A percentile compares a stretch with the other conserved stretches of the same genome.
Evolutionary conservation across 768 basidiomycete species (phyloP).

Genomic region (Amanita polypyramis): DNA sequence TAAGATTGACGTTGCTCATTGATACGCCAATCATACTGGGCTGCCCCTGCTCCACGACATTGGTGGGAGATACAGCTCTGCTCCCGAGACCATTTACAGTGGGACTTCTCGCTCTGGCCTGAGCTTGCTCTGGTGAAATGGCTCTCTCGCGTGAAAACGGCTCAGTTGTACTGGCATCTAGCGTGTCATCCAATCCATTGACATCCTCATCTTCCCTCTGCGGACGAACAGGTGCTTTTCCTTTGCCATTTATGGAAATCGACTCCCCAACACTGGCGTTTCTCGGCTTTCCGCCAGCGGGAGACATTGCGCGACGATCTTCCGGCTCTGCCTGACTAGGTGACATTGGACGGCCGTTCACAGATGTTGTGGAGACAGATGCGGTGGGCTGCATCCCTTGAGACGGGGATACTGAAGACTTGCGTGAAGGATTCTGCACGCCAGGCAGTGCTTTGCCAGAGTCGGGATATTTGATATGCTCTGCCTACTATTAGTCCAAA

Average conservation of each 20-base stretch:
- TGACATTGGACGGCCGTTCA: constrained; percentile 51
- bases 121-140: constrained; percentile 43
- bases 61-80: constrained; percentile 52
- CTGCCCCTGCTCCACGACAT: constrained; percentile 19
- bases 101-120: constrained; percentile 51
- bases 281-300: constrained; percentile 36
- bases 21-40: constrained; percentile 47
- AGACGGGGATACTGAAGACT: constrained; percentile 35
- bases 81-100: constrained; percentile 22
- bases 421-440: constrained; percentile 31
- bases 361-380: constrained; percentile 14
- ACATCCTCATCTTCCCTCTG: constrained; percentile 33
- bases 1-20: constrained; percentile 37
- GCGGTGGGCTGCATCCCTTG: constrained; percentile 17
- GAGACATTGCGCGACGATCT: constrained; percentile 62
- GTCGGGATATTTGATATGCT: constrained; percentile 91
- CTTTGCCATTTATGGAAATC: constrained; percentile 33
- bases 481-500: constrained; percentile 24
- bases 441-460: constrained; percentile 25
- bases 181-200: constrained; percentile 40
- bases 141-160: constrained; percentile 33
- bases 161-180: constrained; percentile 41
- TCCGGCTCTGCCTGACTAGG: constrained; percentile 47
- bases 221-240: constrained; percentile 42
- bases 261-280: constrained; percentile 34